Percentiles rank a stretch among this genome's conserved stretches.
phyloP scores from a whole-genome alignment of 306 rosid species.

The Gastrolobium bilobum region DNA sequence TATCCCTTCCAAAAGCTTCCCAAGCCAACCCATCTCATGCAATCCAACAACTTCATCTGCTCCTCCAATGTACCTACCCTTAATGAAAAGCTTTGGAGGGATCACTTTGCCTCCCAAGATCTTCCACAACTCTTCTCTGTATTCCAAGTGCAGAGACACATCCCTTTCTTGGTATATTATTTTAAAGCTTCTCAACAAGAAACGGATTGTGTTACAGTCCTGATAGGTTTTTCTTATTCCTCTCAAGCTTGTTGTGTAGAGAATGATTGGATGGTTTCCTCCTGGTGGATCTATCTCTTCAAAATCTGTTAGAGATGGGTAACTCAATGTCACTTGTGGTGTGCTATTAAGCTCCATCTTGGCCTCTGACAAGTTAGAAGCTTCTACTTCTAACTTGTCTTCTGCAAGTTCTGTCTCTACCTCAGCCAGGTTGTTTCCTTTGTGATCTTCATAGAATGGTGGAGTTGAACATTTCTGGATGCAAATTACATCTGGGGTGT shows the following conservation, averaged over 20 bases:
- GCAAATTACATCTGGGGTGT: constrained; percentile 56
- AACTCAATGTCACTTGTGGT: constrained; percentile 34
- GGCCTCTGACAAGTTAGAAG: constrained; percentile 40
- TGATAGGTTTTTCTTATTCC: constrained; percentile 88
- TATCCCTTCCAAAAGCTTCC: constrained; percentile 80
- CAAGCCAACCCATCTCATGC: constrained; percentile 86
- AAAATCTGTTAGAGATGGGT: constrained; percentile 64
- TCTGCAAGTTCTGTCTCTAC: constrained; percentile 22
- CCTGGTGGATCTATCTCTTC: constrained; percentile 87
- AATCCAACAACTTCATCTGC: constrained; percentile 86
- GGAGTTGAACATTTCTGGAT: constrained; percentile 55
- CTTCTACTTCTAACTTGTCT: constrained; percentile 17
- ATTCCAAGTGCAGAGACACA: constrained; percentile 82
- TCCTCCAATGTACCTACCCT: constrained; percentile 93
- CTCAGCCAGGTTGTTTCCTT: constrained; percentile 48
- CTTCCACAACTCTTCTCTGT: constrained; percentile 84
- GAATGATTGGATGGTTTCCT: constrained; percentile 66
- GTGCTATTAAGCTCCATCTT: constrained; percentile 10
- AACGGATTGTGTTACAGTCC: constrained; percentile 74
- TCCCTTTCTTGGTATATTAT: constrained; percentile 80
- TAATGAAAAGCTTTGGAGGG: constrained; percentile 91
- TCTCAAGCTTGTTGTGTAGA: constrained; percentile 90
- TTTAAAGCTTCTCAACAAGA: constrained; percentile 78
- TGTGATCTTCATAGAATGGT: constrained; percentile 52
- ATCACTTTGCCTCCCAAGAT: constrained; percentile 72